These are phyloP conservation scores for Linum tenue DNA, from an alignment of 345 rosid species.

Conservation along the genomic window DNA sequence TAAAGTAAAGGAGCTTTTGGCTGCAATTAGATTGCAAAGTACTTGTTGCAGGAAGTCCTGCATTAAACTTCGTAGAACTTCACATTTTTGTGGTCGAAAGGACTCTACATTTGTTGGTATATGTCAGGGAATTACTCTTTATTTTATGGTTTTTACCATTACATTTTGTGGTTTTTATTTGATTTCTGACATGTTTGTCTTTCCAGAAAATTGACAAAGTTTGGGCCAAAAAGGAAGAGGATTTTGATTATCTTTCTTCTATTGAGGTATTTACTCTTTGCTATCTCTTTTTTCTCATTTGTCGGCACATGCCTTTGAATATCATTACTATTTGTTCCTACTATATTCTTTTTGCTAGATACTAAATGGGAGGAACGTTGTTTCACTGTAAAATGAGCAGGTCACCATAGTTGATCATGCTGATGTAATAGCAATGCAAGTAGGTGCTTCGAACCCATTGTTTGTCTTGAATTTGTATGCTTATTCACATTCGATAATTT, in stretches of 20 bases:
- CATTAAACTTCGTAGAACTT: no score
- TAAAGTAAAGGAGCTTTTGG: no score
- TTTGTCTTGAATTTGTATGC: neutral
- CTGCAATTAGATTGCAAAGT: no score
- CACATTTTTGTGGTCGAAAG: no score
- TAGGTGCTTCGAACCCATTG: constrained; percentile 20
- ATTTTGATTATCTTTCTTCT: constrained; percentile 83
- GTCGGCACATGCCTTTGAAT: neutral
- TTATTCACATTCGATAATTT: constrained; percentile 4
- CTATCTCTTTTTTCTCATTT: neutral
- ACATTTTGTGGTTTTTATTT: no score
- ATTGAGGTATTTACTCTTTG: constrained; percentile 54
- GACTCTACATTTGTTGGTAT: no score
- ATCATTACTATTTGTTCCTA: neutral
- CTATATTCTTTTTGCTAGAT: constrained; percentile 5
- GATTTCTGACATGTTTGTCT: neutral
- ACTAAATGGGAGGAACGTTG: constrained; percentile 4
- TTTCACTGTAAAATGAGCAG: constrained; percentile 30
- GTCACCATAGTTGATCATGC: constrained; percentile 88
- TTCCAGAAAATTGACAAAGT: constrained; percentile 67
- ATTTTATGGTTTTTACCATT: no score
- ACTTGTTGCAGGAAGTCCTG: no score
- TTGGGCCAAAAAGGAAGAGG: constrained; percentile 50
- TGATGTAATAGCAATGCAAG: constrained; percentile 92
- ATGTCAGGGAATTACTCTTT: no score